Base-by-base conservation (phyloP, 148 eudicot genomes). In the Salicornia ramosissima region DNA sequence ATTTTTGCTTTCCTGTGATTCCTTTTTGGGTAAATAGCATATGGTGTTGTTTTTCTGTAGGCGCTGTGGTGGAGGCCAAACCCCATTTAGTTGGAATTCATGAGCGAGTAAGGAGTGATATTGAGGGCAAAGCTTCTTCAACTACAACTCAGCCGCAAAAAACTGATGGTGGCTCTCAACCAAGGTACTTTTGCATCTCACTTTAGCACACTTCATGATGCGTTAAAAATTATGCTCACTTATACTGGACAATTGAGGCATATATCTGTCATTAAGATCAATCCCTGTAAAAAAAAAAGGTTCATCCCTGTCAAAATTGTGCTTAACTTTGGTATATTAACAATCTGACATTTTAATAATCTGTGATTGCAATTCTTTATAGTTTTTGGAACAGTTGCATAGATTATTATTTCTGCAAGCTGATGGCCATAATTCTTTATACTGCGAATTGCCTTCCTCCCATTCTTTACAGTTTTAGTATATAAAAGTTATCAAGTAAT, bases 91-190 rank as follows among this genome's bases (percentile, higher is more conserved):
- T 83, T 62, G 99, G 99, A 21, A 85, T 91, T 54, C 97, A 84
- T 71, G 99, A 94, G 77, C 82, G 99, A 74, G 99, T 94, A 29
- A 87, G 99, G 83, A 94, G 90, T 74, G 99, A 94, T 80, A 70
- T 80, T 34, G 89, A 68, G 73, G 90, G 92, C 29, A 83, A 67
- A 31, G 67, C 72, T 42, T 31, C 87, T 30, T 68, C 85, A 53
- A 25, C 82, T 55, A 60, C 88, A 47, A 42, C 55, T 68, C 82
- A 73, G 54, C 55, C 40, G 8, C 73, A 52, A 43, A 74, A 74
- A 75, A 68, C 83, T 79, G 88, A 64, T 68, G 87, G 78, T 80
- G 88, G 84, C 11, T 82, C 99, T 62, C 90, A 81, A 79, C 85
- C 90, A 71, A 89, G 97, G 99, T 92, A 68, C 21, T 36, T 39